Conservation (phyloP, 1,284 basidiomycete genomes). For the Ceratobasidium sp. region DNA sequence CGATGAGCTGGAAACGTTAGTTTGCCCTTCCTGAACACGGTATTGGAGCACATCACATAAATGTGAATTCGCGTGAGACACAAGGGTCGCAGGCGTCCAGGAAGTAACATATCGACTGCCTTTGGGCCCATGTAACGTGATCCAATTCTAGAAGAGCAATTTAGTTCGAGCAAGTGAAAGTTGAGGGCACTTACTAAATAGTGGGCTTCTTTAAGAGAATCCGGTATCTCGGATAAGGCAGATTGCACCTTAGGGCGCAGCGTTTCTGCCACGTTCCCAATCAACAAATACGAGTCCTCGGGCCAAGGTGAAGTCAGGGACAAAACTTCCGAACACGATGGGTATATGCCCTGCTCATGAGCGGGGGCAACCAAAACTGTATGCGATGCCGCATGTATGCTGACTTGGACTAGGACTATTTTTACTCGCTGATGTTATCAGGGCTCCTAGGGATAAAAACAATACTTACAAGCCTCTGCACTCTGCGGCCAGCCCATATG, state of each 20-base stretch:
- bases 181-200: background rate
- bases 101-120: constrained; percentile 7
- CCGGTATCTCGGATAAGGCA: background rate
- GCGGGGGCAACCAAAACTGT: constrained; percentile 2
- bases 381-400: background rate
- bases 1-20: too few relatives aligned
- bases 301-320: constrained; percentile 5
- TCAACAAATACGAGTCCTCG: background rate
- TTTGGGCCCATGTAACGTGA: background rate
- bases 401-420: background rate
- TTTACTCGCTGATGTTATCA: background rate
- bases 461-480: background rate
- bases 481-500: constrained; percentile 22
- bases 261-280: background rate
- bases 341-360: background rate
- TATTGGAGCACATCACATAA: background rate
- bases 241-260: background rate
- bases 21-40: too few relatives aligned
- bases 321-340: background rate
- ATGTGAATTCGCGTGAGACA: constrained; percentile 1
- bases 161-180: background rate
- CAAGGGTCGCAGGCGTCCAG: background rate
- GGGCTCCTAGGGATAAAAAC: background rate
- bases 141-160: constrained; percentile 1
- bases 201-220: background rate